These are phyloP conservation scores for Aspergillus brunneoviolaceus DNA, from an alignment of 2,329 filamentous ascomycete species.

Conservation along the genomic window DNA sequence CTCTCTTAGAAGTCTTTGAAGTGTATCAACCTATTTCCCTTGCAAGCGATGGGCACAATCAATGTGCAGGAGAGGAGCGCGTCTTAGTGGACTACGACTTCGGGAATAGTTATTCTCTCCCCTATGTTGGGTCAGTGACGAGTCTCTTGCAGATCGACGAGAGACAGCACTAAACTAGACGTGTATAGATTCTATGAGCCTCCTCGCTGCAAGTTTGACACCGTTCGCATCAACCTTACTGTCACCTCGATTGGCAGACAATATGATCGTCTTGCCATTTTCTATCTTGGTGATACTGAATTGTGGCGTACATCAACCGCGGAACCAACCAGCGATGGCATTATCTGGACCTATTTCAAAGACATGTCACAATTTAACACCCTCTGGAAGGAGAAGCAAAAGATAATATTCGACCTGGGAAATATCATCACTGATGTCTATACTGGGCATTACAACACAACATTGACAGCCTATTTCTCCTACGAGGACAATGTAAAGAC, in stretches of 20 bases:
- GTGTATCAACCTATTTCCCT: constrained; percentile 63
- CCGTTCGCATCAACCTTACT: constrained; percentile 73
- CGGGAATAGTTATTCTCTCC: constrained; percentile 69
- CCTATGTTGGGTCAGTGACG: constrained; percentile 63
- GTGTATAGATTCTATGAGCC: constrained; percentile 59
- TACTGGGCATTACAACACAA: constrained; percentile 72
- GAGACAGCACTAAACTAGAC: not conserved
- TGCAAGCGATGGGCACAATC: constrained; percentile 40
- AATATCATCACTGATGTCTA: constrained; percentile 71
- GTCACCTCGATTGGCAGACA: constrained; percentile 70
- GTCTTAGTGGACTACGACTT: constrained; percentile 71
- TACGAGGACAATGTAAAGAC: constrained; percentile 40
- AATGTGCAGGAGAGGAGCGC: constrained; percentile 35
- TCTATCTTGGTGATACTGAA: constrained; percentile 76
- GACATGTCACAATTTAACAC: constrained; percentile 72
- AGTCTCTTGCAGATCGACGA: not conserved
- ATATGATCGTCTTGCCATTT: constrained; percentile 71
- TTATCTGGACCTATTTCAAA: constrained; percentile 74
- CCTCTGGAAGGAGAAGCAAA: constrained; percentile 69
- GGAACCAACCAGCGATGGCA: constrained; percentile 69
- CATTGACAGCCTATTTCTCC: constrained; percentile 72
- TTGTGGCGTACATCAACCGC: constrained; percentile 83
- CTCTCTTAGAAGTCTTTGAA: constrained; percentile 63
- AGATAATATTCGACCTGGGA: constrained; percentile 75
- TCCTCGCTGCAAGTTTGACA: constrained; percentile 68